Evolutionary conservation across 2,329 filamentous ascomycete genomes (phyloP).

Genomic region (Calonectria honghensis): DNA sequence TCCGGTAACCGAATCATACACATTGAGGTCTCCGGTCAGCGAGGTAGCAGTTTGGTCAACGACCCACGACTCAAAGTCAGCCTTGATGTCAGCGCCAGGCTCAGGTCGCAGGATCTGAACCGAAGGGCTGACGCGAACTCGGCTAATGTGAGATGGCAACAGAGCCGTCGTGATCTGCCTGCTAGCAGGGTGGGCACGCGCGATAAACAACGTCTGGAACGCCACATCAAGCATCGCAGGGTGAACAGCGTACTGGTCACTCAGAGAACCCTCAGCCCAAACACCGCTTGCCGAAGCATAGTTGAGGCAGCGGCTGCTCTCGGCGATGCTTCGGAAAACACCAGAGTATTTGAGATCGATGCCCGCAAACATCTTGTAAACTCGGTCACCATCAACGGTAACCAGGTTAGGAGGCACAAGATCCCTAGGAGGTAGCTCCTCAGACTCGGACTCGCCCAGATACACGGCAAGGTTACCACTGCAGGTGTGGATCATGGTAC

Average conservation of each 20-base stretch:
- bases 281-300: constrained; percentile 32
- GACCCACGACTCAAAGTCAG: constrained; percentile 38
- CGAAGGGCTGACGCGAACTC: constrained; percentile 35
- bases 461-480: constrained; percentile 38
- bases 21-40: constrained; percentile 39
- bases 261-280: constrained; percentile 38
- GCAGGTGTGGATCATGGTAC: constrained; percentile 40
- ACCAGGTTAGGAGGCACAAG: constrained; percentile 31
- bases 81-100: constrained; percentile 32
- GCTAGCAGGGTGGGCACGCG: constrained; percentile 33
- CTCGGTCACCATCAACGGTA: constrained; percentile 30
- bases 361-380: constrained; percentile 40
- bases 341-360: constrained; percentile 41
- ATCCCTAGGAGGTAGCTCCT: constrained; percentile 35
- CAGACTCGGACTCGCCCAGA: constrained; percentile 20
- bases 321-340: constrained; percentile 34
- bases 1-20: constrained; percentile 36
- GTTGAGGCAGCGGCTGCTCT: constrained; percentile 37
- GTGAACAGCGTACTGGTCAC: constrained; percentile 34
- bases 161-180: constrained; percentile 31
- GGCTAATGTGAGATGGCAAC: constrained; percentile 37
- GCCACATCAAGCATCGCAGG: constrained; percentile 38
- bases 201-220: constrained; percentile 37
- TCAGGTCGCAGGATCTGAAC: constrained; percentile 29
- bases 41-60: constrained; percentile 40